Evolutionary conservation across 2,329 filamentous ascomycete species (phyloP), one percentile per base, ranked within the genome.

Genomic region (Chrysoporthe puriensis): DNA sequence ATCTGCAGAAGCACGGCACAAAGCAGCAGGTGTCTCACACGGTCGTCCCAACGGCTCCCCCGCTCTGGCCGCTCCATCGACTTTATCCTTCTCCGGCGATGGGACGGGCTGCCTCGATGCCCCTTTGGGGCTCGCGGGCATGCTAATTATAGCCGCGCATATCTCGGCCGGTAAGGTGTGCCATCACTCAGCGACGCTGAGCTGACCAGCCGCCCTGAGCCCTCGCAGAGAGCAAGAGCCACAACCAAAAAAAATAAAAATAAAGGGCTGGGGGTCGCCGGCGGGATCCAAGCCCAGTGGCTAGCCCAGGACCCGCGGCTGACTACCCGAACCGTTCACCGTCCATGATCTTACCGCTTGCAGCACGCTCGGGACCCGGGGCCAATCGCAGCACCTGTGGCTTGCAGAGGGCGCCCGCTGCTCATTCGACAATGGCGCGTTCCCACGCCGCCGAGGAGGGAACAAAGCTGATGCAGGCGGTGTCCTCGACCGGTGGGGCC

Each of bases 161-260:
- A 52, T 34, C 50, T 16, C 21, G 50, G 21, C 50, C 2, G 21
- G 7, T 54, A 26, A 26, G 21, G 50, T 26, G 21, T 26, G 26
- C 26, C 50, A 54, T 54, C 50, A 54, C 50, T 54, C 21, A 54
- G 50, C 50, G 32, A 21, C 50, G 50, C 50, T 54, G 50, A 54
- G 21, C 50, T 54, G 32, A 54, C 50, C 26, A 26, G 26, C 50
- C 50, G 50, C 50, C 50, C 32, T 54, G 21, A 54, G 16, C 50
- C 26, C 13, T 54, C 50, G 26, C 16, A 54, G 13, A 32, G 32
- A 4, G 26, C 26, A 26, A 26, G 26, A 26, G 26, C 26, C 26
- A 26, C n/a, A n/a, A n/a, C n/a, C n/a, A n/a, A n/a, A 26, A 26
- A 26, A 26, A 26, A 26, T 2, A 26, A n/a, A n/a, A n/a, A n/a